These are phyloP conservation scores for Nannochloropsis gaditana DNA, from an alignment of 108 stramenopile genomes.

Conservation along the genomic window DNA sequence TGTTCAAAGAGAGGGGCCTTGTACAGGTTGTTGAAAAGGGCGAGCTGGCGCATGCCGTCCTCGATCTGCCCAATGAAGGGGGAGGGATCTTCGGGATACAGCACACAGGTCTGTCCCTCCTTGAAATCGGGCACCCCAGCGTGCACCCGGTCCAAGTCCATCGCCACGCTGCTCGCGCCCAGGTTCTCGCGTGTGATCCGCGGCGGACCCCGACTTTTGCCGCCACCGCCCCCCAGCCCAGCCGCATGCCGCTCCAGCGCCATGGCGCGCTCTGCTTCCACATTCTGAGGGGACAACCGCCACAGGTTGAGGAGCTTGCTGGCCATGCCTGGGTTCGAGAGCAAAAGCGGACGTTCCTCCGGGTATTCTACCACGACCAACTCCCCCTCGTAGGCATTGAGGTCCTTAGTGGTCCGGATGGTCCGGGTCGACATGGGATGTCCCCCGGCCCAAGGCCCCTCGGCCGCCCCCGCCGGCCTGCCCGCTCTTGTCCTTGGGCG, in stretches of 20 bases:
- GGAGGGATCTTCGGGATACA: slow-evolving; percentile 8
- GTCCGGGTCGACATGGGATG: background rate
- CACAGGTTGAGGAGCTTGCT: background rate
- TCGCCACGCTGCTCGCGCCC: background rate
- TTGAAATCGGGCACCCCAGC: slow-evolving; percentile 7
- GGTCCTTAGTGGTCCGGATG: background rate
- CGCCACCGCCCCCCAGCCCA: background rate
- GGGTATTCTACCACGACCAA: background rate
- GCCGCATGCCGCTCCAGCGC: background rate
- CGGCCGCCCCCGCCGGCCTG: background rate
- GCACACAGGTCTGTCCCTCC: slow-evolving; percentile 13
- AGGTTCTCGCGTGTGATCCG: background rate
- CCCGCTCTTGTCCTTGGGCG: background rate
- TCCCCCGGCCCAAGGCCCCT: background rate
- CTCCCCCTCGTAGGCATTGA: background rate
- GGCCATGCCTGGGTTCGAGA: background rate
- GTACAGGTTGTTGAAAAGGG: background rate
- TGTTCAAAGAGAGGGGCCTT: slow-evolving; percentile 4
- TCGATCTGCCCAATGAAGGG: slow-evolving; percentile 7
- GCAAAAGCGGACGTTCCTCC: background rate
- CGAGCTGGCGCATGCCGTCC: background rate
- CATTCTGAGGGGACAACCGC: slow-evolving; percentile 16
- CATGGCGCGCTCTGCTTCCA: slow-evolving; percentile 5
- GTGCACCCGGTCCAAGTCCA: background rate
- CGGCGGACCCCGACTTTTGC: background rate